Base-by-base conservation (phyloP, 352 stramenopile species). In the Albugo laibachii region DNA sequence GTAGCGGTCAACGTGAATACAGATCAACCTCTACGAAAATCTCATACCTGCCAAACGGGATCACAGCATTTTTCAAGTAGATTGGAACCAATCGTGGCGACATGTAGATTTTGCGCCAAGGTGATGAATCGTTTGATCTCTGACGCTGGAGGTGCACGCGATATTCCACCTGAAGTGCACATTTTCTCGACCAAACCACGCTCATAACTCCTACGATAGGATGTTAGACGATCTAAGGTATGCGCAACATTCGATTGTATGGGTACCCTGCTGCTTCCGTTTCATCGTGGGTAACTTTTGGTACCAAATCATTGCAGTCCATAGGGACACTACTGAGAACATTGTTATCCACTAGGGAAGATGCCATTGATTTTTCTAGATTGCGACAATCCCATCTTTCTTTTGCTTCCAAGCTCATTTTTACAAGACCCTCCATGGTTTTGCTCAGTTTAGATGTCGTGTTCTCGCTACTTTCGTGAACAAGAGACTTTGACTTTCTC, bases 361-460 rank as follows among this genome's bases (percentile, higher is more conserved):
- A 82, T n/a, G 64, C 75, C 62, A 92, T 92, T 13, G 73, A 86
- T 57, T 88, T 88, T 57, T 92, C 78, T 72, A 92, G 84, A 66
- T 92, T 88, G 35, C 78, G 78, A 14, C 75, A 69, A 16, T 92
- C 75, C 75, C 76, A 92, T 21, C 75, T 81, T 34, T 92, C 78
- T 16, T 77, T 68, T 11, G 73, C 75, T 47, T 79, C 70, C 27
- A 71, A 65, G 12, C 75, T 70, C 48, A 86, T 82, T 58, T 84
- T 84, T 58, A 81, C 80, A 14, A 91, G 53, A 14, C 72, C 65
- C 44, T 83, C 70, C 0, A 83, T 69, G 1, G 70, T 82, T 55
- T 91, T 83, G 15, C 71, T 68, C 5, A 91, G 56, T 53, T 74
- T 69, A 8, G 69, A 79, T 14, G 67, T 62, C 15, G 69, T 53